Base-by-base conservation (phyloP, 148 eudicot species). In the Polygonum maritimum region DNA sequence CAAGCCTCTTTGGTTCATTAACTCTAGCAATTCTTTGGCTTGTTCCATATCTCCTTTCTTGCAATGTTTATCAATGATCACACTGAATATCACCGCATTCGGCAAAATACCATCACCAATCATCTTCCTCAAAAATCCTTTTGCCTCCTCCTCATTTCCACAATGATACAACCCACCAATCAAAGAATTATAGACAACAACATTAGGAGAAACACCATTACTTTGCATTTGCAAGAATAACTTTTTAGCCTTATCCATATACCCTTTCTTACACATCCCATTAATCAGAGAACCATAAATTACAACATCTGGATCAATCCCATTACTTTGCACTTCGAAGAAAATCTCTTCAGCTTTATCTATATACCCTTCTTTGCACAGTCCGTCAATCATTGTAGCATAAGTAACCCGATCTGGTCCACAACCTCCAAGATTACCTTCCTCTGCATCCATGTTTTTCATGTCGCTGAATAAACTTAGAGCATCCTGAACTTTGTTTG, bases 91-190 rank as follows among this genome's bases (percentile, higher is more conserved):
- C 8, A 7, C 47, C 10, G 9, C 47, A 7, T 6, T 7, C 0
- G 47, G 47, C 0, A 10, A 44, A 44, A 44, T 44, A 44, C 47
- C 8, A 44, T 44, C 47, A 5, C 1, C 0, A 44, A 5, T 6
- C 47, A 44, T 44, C 1, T 44, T 44, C 47, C 9, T 10, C 11
- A 44, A 44, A 44, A 44, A 10, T 44, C 9, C 6, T 44, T 44
- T 44, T 6, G 47, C 47, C 52, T 31, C 74, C 26, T 47, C 47
- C 1, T 44, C 47, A 44, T 44, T 44, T 6, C 47, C 47, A 44
- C 69, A 76, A n/a, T 76, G 79, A 74, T 75, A 79, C 36, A 73
- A 60, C 4, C 84, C 84, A 40, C 52, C 69, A 63, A 82, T 5
- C 11, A 44, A 44, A 6, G 11, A 44, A 2, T 7, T 44, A 44